Percentiles rank a stretch among this genome's conserved stretches.
phyloP scores from a whole-genome alignment of 202 grass and related monocot species.

The Panicum virgatum region DNA sequence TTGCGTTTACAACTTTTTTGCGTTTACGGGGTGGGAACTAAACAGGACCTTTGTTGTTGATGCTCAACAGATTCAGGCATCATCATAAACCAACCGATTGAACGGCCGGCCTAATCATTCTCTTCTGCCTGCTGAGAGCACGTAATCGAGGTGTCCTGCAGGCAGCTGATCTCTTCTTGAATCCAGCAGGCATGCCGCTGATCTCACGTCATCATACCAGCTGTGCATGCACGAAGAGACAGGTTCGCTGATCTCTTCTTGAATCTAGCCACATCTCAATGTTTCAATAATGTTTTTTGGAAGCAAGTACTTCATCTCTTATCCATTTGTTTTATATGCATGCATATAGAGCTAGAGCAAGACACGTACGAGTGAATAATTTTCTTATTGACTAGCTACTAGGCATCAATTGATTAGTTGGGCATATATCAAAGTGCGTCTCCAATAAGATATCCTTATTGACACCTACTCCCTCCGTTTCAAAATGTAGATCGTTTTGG shows the following conservation, averaged over 20 bases:
- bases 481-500: too few relatives aligned
- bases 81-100: not conserved
- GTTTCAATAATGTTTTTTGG: not conserved
- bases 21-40: too few relatives aligned
- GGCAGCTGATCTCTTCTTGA: not conserved
- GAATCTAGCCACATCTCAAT: not conserved
- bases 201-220: too few relatives aligned
- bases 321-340: not conserved
- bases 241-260: not conserved
- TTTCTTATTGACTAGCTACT: not conserved
- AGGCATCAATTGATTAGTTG: not conserved
- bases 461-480: too few relatives aligned
- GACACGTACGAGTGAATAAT: not conserved
- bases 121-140: not conserved
- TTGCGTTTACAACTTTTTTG: too few relatives aligned
- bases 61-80: not conserved
- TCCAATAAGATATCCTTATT: not conserved
- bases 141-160: not conserved
- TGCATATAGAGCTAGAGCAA: not conserved
- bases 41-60: not conserved
- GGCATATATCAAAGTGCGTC: not conserved
- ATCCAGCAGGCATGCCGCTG: too few relatives aligned
- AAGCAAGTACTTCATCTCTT: not conserved
- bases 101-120: not conserved
- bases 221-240: not conserved